phyloP scores from a whole-genome alignment of 2,329 filamentous ascomycete genomes.

The Seiridium unicorne region DNA sequence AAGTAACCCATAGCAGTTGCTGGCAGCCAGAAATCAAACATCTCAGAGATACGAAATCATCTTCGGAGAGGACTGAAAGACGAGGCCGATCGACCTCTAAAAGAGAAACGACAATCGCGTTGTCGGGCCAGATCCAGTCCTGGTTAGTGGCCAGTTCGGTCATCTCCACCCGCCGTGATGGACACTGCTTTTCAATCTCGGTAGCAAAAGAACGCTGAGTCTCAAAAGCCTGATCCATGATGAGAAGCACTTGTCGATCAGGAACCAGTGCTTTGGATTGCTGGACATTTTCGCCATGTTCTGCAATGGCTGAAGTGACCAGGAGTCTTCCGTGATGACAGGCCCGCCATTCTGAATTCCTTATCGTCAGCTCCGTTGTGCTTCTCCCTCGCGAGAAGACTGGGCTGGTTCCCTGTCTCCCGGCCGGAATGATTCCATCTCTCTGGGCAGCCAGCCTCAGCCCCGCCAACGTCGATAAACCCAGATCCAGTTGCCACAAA shows the following conservation, averaged over 20 bases:
- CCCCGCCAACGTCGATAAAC: not conserved
- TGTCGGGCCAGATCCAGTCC: not conserved
- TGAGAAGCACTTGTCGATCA: not conserved
- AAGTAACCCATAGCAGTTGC: conserved; percentile 25
- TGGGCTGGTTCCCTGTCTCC: not conserved
- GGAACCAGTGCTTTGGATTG: not conserved
- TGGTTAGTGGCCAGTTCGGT: not conserved
- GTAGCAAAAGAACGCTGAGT: not conserved
- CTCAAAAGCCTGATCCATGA: not conserved
- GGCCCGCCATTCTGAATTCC: conserved; percentile 12
- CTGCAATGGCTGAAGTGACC: not conserved
- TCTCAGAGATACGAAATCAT: conserved; percentile 18
- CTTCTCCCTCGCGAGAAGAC: not conserved
- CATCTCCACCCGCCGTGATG: not conserved
- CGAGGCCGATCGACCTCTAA: conserved; percentile 19
- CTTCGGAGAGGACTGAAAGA: conserved; percentile 20
- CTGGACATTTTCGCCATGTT: conserved; percentile 5
- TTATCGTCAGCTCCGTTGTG: conserved; percentile 18
- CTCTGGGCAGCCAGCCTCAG: not conserved
- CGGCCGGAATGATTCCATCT: not conserved
- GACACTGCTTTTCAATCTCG: not conserved
- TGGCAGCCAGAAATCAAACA: conserved; percentile 14
- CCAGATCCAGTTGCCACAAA: not conserved
- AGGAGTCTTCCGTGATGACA: not conserved
- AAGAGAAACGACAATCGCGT: conserved; percentile 17